Evolutionary conservation across 257 asterid species (phyloP), one percentile per base, ranked within the genome.

Genomic region (Cordia subcordata): DNA sequence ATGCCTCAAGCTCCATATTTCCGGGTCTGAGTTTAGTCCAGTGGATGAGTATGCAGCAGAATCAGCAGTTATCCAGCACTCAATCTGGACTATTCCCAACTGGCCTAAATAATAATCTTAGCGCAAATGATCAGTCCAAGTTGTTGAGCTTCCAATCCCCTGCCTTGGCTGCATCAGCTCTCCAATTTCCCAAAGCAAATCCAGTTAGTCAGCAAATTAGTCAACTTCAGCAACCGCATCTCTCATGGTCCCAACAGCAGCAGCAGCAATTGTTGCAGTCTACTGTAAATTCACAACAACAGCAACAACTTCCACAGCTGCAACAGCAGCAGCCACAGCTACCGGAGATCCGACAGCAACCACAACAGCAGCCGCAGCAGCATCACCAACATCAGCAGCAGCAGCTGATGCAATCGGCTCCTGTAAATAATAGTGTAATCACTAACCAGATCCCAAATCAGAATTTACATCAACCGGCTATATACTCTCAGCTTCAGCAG

Each of bases 11-110:
- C 80, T 88, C 96, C 3, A 74, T 88, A 47, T 86, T 88, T 53
- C 98, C 96, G 2, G 98, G 98, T 44, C 70, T 86, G 64, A 88
- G 94, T 70, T 79, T 92, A 46, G 96, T 86, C 64, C 98, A 92
- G 68, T 92, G 96, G 98, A 92, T 88, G 98, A 92, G 83, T 57
- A 84, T 92, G 96, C 98, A 92, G 32, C 96, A 92, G 67, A 81
- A 73, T 57, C 79, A 84, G 62, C 89, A 87, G 61, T 58, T 75
- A 52, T 59, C 92, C 0, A 61, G 77, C 35, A 69, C 77, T 64
- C 95, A 82, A 51, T 46, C 90, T 4, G 84, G 84, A 13, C 10
- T 81, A 27, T 62, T 73, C 20, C 80, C 88, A 13, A 39, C 67
- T 57, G 77, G 67, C 57, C 53, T 77, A 11, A 80, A 70, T 19